phyloP scores from a whole-genome alignment of 2,329 filamentous ascomycete species.

The Paracamarosporium sp. region DNA sequence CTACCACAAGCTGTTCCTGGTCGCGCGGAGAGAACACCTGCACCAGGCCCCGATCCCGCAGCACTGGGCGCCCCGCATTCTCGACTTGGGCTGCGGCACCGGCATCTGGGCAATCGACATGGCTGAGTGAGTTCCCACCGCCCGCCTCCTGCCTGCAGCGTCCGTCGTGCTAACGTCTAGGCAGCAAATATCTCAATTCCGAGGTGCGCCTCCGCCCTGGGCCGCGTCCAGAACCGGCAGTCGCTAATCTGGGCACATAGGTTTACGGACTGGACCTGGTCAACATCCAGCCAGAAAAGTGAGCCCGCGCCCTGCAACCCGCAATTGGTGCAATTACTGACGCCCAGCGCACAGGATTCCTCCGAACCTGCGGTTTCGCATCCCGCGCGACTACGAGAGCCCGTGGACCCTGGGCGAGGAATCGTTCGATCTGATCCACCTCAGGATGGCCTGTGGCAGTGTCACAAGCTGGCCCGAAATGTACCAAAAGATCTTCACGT shows the following conservation, averaged over 20 bases:
- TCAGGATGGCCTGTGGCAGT: conserved; percentile 80
- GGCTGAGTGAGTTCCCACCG: conserved; percentile 66
- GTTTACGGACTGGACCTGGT: conserved; percentile 68
- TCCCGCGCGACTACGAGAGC: conserved; percentile 78
- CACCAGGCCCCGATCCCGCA: conserved; percentile 53
- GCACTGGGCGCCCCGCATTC: conserved; percentile 55
- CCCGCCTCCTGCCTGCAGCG: conserved; percentile 15
- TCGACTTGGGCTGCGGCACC: conserved; percentile 81
- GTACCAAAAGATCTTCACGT: conserved; percentile 74
- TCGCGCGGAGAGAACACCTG: conserved; percentile 64
- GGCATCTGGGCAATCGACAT: conserved; percentile 93
- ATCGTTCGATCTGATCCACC: conserved; percentile 83
- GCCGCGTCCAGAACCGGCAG: conserved; percentile 21
- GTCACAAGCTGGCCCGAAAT: conserved; percentile 77
- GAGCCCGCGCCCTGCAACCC: conserved; percentile 41
- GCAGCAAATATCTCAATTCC: conserved; percentile 61
- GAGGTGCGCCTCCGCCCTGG: conserved; percentile 50
- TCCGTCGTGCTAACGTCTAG: conserved; percentile 35
- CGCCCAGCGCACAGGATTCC: conserved; percentile 66
- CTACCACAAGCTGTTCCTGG: conserved; percentile 77
- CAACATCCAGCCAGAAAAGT: conserved; percentile 66
- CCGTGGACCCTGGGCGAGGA: conserved; percentile 72
- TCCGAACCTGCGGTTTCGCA: conserved; percentile 69
- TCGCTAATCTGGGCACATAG: conserved; percentile 39
- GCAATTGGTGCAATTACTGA: conserved; percentile 43